Percentiles rank a stretch among this genome's conserved stretches.
These are phyloP conservation scores for Diaporthe sp. DNA, from an alignment of 2,329 filamentous ascomycete genomes.

Conservation along the genomic window DNA sequence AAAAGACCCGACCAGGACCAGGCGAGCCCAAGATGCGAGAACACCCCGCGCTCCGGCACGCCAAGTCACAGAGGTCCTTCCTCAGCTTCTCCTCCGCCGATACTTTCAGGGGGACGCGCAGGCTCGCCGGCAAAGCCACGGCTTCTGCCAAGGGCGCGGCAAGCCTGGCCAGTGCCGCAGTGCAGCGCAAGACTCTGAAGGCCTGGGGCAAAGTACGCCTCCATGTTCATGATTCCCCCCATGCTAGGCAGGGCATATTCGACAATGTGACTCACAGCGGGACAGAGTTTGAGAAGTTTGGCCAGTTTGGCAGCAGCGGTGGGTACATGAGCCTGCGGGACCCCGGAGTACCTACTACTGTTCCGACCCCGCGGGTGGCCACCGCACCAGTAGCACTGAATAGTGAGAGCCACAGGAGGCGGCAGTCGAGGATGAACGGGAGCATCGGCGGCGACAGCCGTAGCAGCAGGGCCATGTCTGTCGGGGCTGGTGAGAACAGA, in stretches of 20 bases:
- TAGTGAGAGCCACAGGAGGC: constrained; percentile 27
- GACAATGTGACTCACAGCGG: constrained; percentile 9
- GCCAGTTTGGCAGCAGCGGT: constrained; percentile 4
- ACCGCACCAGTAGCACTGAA: constrained; percentile 13
- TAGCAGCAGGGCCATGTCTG: constrained; percentile 10
- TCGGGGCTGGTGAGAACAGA: not conserved
- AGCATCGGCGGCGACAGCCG: constrained; percentile 4
- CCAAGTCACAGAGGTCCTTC: constrained; percentile 31
- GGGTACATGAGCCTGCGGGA: constrained; percentile 27
- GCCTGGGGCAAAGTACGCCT: constrained; percentile 24
- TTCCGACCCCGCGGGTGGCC: constrained; percentile 2
- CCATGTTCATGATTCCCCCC: constrained; percentile 23
- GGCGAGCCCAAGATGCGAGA: not conserved
- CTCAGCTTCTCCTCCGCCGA: constrained; percentile 31
- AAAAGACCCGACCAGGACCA: constrained; percentile 10
- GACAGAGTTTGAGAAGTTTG: not conserved
- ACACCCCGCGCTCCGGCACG: constrained; percentile 29
- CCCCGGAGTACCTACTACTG: not conserved
- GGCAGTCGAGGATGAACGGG: constrained; percentile 25
- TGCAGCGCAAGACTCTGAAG: constrained; percentile 27
- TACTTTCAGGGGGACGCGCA: constrained; percentile 28
- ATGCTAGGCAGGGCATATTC: constrained; percentile 23
- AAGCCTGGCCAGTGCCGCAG: constrained; percentile 29
- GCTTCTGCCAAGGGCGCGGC: constrained; percentile 30
- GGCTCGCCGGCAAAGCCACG: constrained; percentile 29